Base-by-base conservation (phyloP, 164 flowering plant genomes). In the Liriodendron chinense region DNA sequence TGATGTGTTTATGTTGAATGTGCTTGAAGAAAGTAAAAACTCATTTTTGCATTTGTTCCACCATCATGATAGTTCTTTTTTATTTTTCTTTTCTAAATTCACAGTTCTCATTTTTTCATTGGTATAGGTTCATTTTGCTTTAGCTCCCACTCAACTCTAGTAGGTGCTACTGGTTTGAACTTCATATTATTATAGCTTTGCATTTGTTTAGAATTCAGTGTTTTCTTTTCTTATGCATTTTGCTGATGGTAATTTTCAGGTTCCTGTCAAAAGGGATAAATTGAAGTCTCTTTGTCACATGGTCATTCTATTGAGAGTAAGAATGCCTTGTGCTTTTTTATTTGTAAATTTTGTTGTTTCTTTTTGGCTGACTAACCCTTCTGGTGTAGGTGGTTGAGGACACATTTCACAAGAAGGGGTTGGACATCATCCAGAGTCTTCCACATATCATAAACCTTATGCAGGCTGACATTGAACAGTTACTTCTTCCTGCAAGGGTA, bases 211-310 rank as follows among this genome's bases (percentile, higher is more conserved):
- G 12, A 8, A 23, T 8, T 5, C 14, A 3, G 2, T 47, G 47
- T 1, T 22, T 57, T 53, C 0, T 53, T 47, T 47, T 21, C 57
- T 53, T 22, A 26, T 47, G 18, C n/a, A n/a, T 21, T 61, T 68
- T 47, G 65, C 68, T 68, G 64, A 26, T 72, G 66, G 64, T 50
- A 59, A 72, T 63, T 68, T 72, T 49, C 78, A 81, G 83, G 80
- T 81, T 75, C 83, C 83, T 47, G 72, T 81, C 72, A 81, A 50
- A 49, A 75, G 78, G 73, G 80, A 81, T 69, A 81, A 57, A 69
- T 68, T 78, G 69, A 78, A 78, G 76, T 78, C 78, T 69, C 78
- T 81, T 48, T 78, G 80, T 72, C 80, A 81, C 74, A 75, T 81
- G 76, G 76, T 78, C 65, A 78, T 78, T 56, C 68, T 78, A 69